A percentile compares a stretch with the other conserved stretches of the same genome.
Evolutionary conservation across 805 yeast species (phyloP).

Genomic region (Yamadazyma kitorensis): DNA sequence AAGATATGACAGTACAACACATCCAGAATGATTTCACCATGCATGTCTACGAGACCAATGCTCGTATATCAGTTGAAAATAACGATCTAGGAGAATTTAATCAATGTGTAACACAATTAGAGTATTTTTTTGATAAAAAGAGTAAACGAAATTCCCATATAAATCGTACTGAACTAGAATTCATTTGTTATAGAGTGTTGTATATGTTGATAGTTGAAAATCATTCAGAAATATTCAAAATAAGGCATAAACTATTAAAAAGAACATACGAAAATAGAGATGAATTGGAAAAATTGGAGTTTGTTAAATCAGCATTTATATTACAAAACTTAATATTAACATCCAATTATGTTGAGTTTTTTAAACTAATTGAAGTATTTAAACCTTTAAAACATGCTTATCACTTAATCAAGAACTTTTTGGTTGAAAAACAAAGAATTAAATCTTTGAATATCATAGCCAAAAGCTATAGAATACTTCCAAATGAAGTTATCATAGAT

Average conservation of each 20-base stretch:
- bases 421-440: conserved; percentile 58
- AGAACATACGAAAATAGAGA: conserved; percentile 6
- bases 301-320: conserved; percentile 13
- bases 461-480: conserved; percentile 51
- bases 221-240: conserved; percentile 49
- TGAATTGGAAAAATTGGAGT: conserved; percentile 13
- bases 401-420: conserved; percentile 32
- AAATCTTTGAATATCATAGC: conserved; percentile 54
- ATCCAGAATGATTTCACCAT: conserved; percentile 76
- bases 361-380: conserved; percentile 26
- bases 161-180: conserved; percentile 48
- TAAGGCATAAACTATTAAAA: conserved; percentile 21
- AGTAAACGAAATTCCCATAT: conserved; percentile 2
- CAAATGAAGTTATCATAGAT: conserved; percentile 30
- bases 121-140: conserved; percentile 51
- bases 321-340: conserved; percentile 16
- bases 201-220: conserved; percentile 76
- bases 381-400: conserved; percentile 18
- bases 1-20: conserved; percentile 90
- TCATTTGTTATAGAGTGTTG: conserved; percentile 66
- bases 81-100: conserved; percentile 91
- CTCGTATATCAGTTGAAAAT: conserved; percentile 79
- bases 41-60: conserved; percentile 79
- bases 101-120: conserved; percentile 86
- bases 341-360: conserved; percentile 47